phyloP scores from a whole-genome alignment of 345 rosid genomes.

The Salix caprea region DNA sequence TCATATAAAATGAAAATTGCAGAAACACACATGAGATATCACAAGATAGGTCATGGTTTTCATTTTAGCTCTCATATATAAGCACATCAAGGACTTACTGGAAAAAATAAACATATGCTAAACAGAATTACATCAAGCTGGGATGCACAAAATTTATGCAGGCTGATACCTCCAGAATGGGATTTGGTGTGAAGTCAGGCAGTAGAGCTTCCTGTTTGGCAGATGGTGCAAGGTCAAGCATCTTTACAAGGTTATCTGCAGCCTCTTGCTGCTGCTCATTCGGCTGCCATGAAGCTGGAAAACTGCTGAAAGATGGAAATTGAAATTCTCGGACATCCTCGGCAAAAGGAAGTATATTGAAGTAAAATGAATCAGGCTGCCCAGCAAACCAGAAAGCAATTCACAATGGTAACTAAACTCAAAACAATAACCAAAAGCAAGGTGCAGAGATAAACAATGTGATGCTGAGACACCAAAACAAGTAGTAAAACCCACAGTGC shows the following conservation, averaged over 20 bases:
- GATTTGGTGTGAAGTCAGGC: slow-evolving; percentile 88
- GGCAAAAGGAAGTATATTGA: slow-evolving; percentile 78
- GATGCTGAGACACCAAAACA: background rate
- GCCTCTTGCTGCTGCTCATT: slow-evolving; percentile 74
- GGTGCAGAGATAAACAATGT: background rate
- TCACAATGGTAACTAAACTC: slow-evolving; percentile 9
- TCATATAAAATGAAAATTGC: background rate
- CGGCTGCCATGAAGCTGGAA: slow-evolving; percentile 70
- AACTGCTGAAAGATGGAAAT: slow-evolving; percentile 71
- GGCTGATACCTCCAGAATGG: slow-evolving; percentile 61
- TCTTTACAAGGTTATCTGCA: slow-evolving; percentile 71
- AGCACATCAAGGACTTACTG: background rate
- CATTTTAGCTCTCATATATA: background rate
- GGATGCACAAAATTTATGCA: background rate
- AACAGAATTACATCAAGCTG: background rate
- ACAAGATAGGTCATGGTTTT: background rate
- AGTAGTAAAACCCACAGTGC: slow-evolving; percentile 45
- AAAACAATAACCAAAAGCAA: slow-evolving; percentile 5
- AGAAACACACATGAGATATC: background rate
- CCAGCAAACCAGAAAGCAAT: slow-evolving; percentile 13
- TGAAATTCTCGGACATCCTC: slow-evolving; percentile 94
- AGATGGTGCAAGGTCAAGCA: slow-evolving; percentile 81
- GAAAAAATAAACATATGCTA: background rate
- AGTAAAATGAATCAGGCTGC: slow-evolving; percentile 91
- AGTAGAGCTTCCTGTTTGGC: slow-evolving; percentile 52